Conservation (phyloP, 164 flowering plant genomes). For the Vitis riparia region DNA sequence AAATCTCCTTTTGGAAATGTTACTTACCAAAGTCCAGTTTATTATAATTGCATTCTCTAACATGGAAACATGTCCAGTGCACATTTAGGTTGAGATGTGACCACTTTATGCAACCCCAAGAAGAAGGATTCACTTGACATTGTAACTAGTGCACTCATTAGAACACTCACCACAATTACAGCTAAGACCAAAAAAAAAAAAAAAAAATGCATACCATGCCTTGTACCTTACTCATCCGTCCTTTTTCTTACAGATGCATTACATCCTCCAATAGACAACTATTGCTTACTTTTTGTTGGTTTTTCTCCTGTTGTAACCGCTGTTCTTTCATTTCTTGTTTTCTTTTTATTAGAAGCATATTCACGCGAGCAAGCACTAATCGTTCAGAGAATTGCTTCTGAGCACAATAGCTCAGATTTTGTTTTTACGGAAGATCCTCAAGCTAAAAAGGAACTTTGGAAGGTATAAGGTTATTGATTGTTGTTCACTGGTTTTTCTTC, state of each 20-base stretch:
- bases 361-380: constrained; percentile 86
- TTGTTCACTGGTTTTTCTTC: not conserved
- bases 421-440: constrained; percentile 84
- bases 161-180: not conserved
- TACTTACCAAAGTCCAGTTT: not conserved
- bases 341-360: constrained; percentile 69
- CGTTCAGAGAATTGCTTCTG: constrained; percentile 79
- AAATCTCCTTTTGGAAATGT: not conserved
- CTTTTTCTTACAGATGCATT: not conserved
- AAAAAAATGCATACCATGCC: not conserved
- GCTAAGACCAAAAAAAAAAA: too few relatives aligned
- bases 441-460: constrained; percentile 94
- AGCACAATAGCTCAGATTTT: constrained; percentile 92
- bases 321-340: not conserved
- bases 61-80: not conserved
- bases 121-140: not conserved
- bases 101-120: not conserved
- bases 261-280: not conserved
- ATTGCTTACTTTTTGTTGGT: not conserved
- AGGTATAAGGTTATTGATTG: constrained; percentile 40
- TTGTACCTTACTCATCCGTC: not conserved
- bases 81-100: not conserved
- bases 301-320: not conserved
- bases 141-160: not conserved
- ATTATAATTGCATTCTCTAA: not conserved